Percentiles rank a stretch among this genome's conserved stretches.
phyloP scores from a whole-genome alignment of 495 filamentous ascomycete species.

The Pyrenula aspistea region DNA sequence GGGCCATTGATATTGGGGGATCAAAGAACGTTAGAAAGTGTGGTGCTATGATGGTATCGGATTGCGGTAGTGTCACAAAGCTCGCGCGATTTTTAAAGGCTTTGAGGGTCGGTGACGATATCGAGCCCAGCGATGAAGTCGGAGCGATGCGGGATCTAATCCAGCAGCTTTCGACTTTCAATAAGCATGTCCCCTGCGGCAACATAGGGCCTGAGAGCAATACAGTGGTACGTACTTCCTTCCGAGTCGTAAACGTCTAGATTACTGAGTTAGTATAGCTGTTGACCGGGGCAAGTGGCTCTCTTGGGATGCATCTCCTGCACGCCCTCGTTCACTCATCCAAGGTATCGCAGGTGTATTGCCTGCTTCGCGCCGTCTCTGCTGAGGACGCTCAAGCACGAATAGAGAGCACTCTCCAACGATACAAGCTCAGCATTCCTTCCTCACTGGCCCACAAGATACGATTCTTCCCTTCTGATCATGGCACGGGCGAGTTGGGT shows the following conservation, averaged over 20 bases:
- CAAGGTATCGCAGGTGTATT: slow-evolving; percentile 34
- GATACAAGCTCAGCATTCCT: slow-evolving; percentile 18
- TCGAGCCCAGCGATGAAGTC: slow-evolving; percentile 15
- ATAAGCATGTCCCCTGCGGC: slow-evolving; percentile 17
- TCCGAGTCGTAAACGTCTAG: background rate
- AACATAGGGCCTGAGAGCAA: slow-evolving; percentile 13
- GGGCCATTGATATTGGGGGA: slow-evolving; percentile 26
- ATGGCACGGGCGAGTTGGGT: slow-evolving; percentile 30
- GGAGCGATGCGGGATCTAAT: slow-evolving; percentile 31
- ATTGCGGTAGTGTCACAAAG: slow-evolving; percentile 30
- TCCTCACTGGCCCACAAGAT: slow-evolving; percentile 22
- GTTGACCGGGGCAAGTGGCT: slow-evolving; percentile 48
- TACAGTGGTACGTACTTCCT: slow-evolving; percentile 24
- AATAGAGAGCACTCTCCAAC: slow-evolving; percentile 21
- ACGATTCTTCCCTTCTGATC: slow-evolving; percentile 21
- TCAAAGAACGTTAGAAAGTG: slow-evolving; percentile 22
- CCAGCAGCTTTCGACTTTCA: slow-evolving; percentile 35
- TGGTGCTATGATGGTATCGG: slow-evolving; percentile 27
- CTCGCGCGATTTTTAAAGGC: slow-evolving; percentile 33
- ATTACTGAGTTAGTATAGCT: slow-evolving; percentile 19
- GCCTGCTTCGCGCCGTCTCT: slow-evolving; percentile 32
- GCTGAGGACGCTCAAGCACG: slow-evolving; percentile 16
- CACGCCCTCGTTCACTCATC: slow-evolving; percentile 31
- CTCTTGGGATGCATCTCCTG: slow-evolving; percentile 43
- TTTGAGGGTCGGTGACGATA: slow-evolving; percentile 21